Base-by-base conservation (phyloP, 2,329 filamentous ascomycete genomes). In the Pestalotiopsis sp. region DNA sequence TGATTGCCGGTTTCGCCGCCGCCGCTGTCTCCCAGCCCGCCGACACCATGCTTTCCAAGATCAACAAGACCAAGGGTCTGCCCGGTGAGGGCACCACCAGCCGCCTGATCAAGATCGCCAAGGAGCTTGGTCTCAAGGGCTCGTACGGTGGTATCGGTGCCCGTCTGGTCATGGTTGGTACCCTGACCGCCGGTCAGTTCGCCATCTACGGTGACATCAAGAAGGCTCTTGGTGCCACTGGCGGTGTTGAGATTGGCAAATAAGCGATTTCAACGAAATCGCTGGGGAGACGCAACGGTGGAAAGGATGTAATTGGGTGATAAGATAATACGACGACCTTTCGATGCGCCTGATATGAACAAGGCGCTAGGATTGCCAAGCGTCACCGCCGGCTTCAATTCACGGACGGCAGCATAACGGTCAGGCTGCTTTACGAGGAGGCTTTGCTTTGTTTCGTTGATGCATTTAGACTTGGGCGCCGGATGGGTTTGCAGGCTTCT, bases 11-110 rank as follows among this genome's bases (percentile, higher is more conserved):
- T 90, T 92, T 93, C 82, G 91, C 91, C 75, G 91, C 91, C 74
- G 91, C 91, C 77, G 79, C 93, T 76, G 86, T 93, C 79, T 93
- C 91, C 71, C 91, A 93, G 82, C 91, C 91, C 75, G 91, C 91
- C 79, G 91, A 93, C 81, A 93, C 91, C 75, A 93, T 93, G 91
- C 88, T 93, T 73, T 90, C 87, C 83, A 93, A 93, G 88, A 93
- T 93, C 86, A 93, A 93, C 90, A 93, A 93, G 89, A 91, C 89
- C 81, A 89, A 90, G 75, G 91, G 90, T 82, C 83, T 87, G 67
- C 91, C 91, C 68, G 91, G 91, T 83, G 91, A 93, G 85, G 86
- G 91, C 76, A 93, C 90, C 75, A 87, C 87, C 77, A 87, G 83
- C 82, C 89, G 91, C 81, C 82, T 93, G 74, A 84, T 93, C 83